Evolutionary conservation across 2,329 filamentous ascomycete genomes (phyloP), one percentile per base, ranked within the genome.

Genomic region (Alternaria dauci): DNA sequence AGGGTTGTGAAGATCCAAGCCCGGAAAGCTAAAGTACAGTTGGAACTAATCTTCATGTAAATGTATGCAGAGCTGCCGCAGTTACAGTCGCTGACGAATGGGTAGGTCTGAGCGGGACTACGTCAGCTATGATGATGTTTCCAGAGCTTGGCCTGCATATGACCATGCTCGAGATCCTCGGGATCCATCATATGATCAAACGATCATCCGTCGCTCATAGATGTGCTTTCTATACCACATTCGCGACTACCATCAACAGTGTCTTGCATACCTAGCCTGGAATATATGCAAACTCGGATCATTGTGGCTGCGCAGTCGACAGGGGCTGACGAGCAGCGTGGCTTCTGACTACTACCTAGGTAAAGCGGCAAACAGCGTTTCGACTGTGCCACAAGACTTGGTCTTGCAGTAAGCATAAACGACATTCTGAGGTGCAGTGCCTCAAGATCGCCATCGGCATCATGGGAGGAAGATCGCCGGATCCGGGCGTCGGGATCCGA

Each of bases 121-220:
- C 25, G 18, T 39, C 12, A 47, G 42, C 30, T 9, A 18, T 8
- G 48, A 18, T 8, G 48, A 63, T 26, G 30, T 18, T 16, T 16
- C 39, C 3, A 57, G 43, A 42, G 48, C 60, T 18, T 63, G 60
- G 60, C 60, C 60, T 28, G 44, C 46, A 20, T 61, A 63, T 54
- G 38, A 60, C 32, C 18, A 25, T 25, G 25, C 48, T 50, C 57
- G 52, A 30, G 60, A 63, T n/a, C 57, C 60, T 14, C 60, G 60
- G 30, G 26, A 41, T 26, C 36, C 50, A 39, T 52, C 34, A 30
- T 52, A 52, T 41, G 36, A 52, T 18, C 25, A 20, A n/a, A 41
- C 34, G 25, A 36, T 41, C 50, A 52, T 52, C 50, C 25, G 25
- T 18, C 26, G 28, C 34, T 36, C 18, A 18, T 38, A 52, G 36